Conservation (phyloP, 2,329 filamentous ascomycete species). For the Penicillium corylophilum region DNA sequence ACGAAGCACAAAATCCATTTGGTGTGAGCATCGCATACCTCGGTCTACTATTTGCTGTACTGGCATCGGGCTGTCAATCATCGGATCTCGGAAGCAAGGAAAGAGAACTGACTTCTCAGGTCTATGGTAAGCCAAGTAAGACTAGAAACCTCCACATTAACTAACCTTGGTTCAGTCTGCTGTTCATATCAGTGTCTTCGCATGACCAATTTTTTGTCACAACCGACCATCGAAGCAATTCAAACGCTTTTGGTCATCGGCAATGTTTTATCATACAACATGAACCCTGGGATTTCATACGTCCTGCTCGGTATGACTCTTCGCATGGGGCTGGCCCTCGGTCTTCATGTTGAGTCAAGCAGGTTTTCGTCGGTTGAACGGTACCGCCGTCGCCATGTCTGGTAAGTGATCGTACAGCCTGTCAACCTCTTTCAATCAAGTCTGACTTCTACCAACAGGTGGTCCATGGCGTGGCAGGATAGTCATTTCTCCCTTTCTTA, state of each 20-base stretch:
- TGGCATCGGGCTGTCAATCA: slow-evolving; percentile 63
- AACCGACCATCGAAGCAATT: slow-evolving; percentile 61
- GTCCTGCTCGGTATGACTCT: slow-evolving; percentile 61
- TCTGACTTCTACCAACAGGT: slow-evolving; percentile 39
- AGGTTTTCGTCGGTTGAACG: slow-evolving; percentile 52
- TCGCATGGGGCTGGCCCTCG: slow-evolving; percentile 60
- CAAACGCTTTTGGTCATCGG: slow-evolving; percentile 62
- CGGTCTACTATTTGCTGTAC: slow-evolving; percentile 59
- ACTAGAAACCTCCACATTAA: background rate
- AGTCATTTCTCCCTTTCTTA: slow-evolving; percentile 64
- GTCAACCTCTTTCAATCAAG: background rate
- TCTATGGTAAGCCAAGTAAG: slow-evolving; percentile 51
- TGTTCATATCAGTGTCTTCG: slow-evolving; percentile 65
- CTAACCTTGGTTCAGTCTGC: slow-evolving; percentile 49
- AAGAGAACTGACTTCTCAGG: slow-evolving; percentile 62
- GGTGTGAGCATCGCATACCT: slow-evolving; percentile 60
- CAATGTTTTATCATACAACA: slow-evolving; percentile 62
- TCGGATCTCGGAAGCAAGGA: slow-evolving; percentile 59
- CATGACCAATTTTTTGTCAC: slow-evolving; percentile 63
- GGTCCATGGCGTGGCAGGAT: slow-evolving; percentile 65
- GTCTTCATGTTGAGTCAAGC: slow-evolving; percentile 59
- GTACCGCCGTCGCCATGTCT: slow-evolving; percentile 46
- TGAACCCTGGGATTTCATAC: slow-evolving; percentile 65
- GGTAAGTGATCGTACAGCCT: slow-evolving; percentile 28
- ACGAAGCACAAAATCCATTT: slow-evolving; percentile 56